phyloP scores from a whole-genome alignment of 192 early-diverging fungal species.

The Phlyctochytrium arcticum region DNA sequence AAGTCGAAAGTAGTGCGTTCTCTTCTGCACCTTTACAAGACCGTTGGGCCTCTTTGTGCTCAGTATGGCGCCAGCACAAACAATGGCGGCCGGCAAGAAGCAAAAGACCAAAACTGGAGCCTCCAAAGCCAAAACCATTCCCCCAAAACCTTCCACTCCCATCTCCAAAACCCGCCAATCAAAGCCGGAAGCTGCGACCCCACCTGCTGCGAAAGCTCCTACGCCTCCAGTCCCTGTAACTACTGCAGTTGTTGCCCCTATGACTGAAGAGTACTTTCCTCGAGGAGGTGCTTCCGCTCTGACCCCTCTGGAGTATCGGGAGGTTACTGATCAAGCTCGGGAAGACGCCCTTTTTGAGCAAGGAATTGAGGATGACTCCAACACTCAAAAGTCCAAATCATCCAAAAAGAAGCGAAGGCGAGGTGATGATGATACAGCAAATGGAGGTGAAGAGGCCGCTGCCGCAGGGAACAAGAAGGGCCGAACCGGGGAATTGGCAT shows the following conservation, averaged over 20 bases:
- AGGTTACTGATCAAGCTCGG: slow-evolving; percentile 71
- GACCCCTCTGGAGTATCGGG: slow-evolving; percentile 79
- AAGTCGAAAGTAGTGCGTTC: too few relatives aligned
- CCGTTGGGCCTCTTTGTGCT: too few relatives aligned
- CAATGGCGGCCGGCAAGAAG: not conserved
- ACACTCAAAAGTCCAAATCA: slow-evolving; percentile 31
- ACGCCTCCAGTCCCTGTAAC: not conserved
- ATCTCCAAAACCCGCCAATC: not conserved
- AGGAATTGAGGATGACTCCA: slow-evolving; percentile 31
- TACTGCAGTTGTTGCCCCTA: not conserved
- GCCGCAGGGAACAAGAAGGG: slow-evolving; percentile 5
- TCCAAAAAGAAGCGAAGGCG: slow-evolving; percentile 42
- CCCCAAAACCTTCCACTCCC: not conserved
- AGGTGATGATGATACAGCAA: slow-evolving; percentile 1
- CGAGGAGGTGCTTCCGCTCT: slow-evolving; percentile 76
- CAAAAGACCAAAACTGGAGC: not conserved
- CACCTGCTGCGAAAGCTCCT: not conserved
- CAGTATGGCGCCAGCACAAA: not conserved
- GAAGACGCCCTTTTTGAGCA: slow-evolving; percentile 56
- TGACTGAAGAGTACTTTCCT: slow-evolving; percentile 64
- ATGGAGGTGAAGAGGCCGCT: not conserved
- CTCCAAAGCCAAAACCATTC: not conserved
- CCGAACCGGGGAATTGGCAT: slow-evolving; percentile 4
- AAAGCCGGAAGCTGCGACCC: not conserved
- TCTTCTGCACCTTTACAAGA: too few relatives aligned